Percentiles rank a stretch among this genome's conserved stretches.
These are phyloP conservation scores for Metarhizium rileyi DNA, from an alignment of 2,329 filamentous ascomycete species.

Conservation along the genomic window DNA sequence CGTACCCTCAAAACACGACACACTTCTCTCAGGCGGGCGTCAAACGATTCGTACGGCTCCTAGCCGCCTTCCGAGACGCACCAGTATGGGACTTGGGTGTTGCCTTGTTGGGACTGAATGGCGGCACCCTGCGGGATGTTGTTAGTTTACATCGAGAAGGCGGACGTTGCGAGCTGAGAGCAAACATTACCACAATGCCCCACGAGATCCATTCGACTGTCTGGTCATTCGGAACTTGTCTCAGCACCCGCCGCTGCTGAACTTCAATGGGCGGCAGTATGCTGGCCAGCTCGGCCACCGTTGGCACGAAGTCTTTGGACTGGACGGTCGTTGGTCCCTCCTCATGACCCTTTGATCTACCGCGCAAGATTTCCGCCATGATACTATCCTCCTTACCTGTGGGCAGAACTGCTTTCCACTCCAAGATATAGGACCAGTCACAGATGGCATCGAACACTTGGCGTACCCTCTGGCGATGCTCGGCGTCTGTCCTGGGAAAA, in stretches of 20 bases:
- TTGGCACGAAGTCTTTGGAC: slow-evolving; percentile 8
- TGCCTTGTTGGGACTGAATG: slow-evolving; percentile 17
- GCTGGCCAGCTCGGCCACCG: slow-evolving; percentile 3
- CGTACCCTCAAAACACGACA: slow-evolving; percentile 14
- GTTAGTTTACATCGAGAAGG: not conserved
- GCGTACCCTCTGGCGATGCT: slow-evolving; percentile 8
- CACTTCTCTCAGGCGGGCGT: slow-evolving; percentile 16
- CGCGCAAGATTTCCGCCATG: not conserved
- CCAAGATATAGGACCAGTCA: slow-evolving; percentile 14
- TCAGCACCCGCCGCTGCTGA: slow-evolving; percentile 14
- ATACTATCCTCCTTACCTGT: not conserved
- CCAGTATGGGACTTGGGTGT: slow-evolving; percentile 15
- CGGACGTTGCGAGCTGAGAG: too few species aligned
- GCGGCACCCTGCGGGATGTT: slow-evolving; percentile 10
- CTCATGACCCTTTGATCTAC: not conserved
- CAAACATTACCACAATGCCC: slow-evolving; percentile 13
- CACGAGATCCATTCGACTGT: slow-evolving; percentile 15
- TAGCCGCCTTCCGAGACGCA: slow-evolving; percentile 19
- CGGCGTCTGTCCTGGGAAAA: slow-evolving; percentile 8
- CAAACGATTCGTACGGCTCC: slow-evolving; percentile 18
- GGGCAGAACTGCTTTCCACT: slow-evolving; percentile 14
- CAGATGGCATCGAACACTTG: slow-evolving; percentile 15
- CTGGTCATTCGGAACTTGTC: slow-evolving; percentile 13
- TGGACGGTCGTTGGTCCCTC: not conserved
- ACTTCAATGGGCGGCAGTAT: slow-evolving; percentile 8